phyloP scores from a whole-genome alignment of 768 basidiomycete genomes.

The Omphalotus guepiniiformis region DNA sequence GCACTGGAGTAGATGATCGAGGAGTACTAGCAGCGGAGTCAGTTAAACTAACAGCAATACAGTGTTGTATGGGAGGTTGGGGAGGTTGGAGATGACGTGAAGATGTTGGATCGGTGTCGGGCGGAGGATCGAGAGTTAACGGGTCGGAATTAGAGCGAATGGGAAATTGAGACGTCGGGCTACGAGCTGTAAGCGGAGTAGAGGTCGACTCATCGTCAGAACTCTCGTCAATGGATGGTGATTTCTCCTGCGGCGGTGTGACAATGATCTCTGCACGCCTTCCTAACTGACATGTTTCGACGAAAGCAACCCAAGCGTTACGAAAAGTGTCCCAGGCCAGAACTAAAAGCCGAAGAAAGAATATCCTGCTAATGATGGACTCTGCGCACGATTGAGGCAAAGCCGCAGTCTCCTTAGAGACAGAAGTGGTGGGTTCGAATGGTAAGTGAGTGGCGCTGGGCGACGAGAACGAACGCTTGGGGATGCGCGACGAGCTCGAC shows the following conservation, averaged over 20 bases:
- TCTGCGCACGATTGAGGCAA: conserved; percentile 36
- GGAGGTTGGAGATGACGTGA: conserved; percentile 2
- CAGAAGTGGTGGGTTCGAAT: conserved; percentile 17
- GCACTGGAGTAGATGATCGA: conserved; percentile 48
- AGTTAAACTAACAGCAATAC: conserved; percentile 10
- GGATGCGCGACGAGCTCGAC: conserved; percentile 24
- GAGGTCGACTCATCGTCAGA: conserved; percentile 24
- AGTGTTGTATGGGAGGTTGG: conserved; percentile 10
- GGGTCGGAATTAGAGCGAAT: conserved; percentile 7
- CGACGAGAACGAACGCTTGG: conserved; percentile 62
- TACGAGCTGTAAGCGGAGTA: conserved; percentile 1
- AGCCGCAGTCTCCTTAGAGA: conserved; percentile 23
- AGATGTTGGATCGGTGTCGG: not conserved
- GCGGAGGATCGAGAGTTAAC: not conserved
- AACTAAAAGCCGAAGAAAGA: conserved; percentile 67
- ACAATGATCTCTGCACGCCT: conserved; percentile 17
- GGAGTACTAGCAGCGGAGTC: conserved; percentile 24
- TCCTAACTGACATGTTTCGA: conserved; percentile 13
- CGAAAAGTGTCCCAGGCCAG: conserved; percentile 67
- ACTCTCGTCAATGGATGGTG: conserved; percentile 30
- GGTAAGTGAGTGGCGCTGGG: conserved; percentile 38
- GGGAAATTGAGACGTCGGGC: not conserved
- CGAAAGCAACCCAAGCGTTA: conserved; percentile 53
- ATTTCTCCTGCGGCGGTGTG: conserved; percentile 26
- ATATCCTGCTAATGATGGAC: conserved; percentile 51